Conservation (phyloP, 164 flowering plant species). For the Hamamelis virginiana region DNA sequence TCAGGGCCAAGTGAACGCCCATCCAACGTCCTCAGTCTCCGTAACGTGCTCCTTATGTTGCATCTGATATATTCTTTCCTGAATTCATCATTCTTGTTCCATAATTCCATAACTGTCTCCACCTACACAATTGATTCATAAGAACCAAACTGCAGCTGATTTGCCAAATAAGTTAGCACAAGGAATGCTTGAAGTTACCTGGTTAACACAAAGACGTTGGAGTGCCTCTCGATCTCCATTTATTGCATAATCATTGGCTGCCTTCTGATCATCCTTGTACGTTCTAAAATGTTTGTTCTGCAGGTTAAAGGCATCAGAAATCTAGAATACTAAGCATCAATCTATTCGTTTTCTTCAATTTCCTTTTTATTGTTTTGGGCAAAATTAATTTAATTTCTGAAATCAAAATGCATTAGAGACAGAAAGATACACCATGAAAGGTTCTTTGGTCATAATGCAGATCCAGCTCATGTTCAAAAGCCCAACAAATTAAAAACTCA, state of each 20-base stretch:
- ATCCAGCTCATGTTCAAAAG: neutral
- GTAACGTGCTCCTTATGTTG: conserved; percentile 62
- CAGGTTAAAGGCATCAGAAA: conserved; percentile 13
- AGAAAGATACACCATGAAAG: neutral
- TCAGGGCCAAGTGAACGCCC: conserved; percentile 84
- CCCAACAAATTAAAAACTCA: neutral
- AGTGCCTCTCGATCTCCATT: conserved; percentile 52
- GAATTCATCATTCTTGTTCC: conserved; percentile 73
- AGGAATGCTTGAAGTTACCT: conserved; percentile 40
- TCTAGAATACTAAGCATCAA: neutral
- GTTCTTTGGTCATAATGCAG: too few relatives aligned
- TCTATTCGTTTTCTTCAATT: neutral
- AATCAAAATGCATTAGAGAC: neutral
- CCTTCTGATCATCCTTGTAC: conserved; percentile 51
- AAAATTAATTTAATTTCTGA: neutral
- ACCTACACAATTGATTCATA: conserved; percentile 38
- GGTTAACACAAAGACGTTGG: conserved; percentile 47
- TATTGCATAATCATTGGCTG: conserved; percentile 46
- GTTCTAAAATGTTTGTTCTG: conserved; percentile 64
- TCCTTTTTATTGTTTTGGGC: neutral
- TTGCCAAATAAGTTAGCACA: neutral
- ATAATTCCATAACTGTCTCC: conserved; percentile 62
- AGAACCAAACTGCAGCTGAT: conserved; percentile 1
- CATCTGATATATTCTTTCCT: conserved; percentile 60
- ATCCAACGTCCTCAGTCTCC: conserved; percentile 76